Conservation (phyloP, 2,329 filamentous ascomycete genomes). For the Capronia epimyces region DNA sequence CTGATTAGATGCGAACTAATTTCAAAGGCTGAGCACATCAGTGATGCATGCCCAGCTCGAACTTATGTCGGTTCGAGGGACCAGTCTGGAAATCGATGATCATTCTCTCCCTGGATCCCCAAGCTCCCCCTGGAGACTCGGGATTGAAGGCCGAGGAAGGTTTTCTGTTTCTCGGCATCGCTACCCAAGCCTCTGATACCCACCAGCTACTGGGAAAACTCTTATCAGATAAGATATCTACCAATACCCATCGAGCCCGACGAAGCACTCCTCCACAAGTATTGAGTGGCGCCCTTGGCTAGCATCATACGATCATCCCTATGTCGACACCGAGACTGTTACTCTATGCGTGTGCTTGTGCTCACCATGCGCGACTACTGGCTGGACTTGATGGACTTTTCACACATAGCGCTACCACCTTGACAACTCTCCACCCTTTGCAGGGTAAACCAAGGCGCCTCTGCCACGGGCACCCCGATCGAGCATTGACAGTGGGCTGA, state of each 20-base stretch:
- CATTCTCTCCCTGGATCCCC: too few relatives aligned
- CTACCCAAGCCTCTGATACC: not conserved
- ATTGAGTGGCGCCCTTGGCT: not conserved
- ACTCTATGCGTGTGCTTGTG: too few relatives aligned
- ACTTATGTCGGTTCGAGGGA: not conserved
- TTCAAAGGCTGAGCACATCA: not conserved
- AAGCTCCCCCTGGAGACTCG: too few relatives aligned
- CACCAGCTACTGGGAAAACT: slow-evolving; percentile 4
- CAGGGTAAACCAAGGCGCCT: not conserved
- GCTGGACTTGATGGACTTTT: not conserved
- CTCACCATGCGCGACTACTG: too few relatives aligned
- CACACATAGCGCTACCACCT: not conserved
- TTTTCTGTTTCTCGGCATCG: not conserved
- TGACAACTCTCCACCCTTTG: not conserved
- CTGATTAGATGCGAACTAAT: slow-evolving; percentile 8
- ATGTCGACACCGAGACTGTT: not conserved
- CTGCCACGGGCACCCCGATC: not conserved
- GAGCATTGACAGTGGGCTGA: not conserved
- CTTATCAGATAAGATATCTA: slow-evolving; percentile 17
- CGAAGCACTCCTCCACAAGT: not conserved
- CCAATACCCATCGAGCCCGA: slow-evolving; percentile 3
- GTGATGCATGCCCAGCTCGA: not conserved
- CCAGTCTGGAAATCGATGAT: too few relatives aligned
- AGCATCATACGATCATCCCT: not conserved
- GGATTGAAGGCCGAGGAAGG: not conserved